Conservation (phyloP, 192 early-diverging fungal species). For the Coemansia nantahalensis region DNA sequence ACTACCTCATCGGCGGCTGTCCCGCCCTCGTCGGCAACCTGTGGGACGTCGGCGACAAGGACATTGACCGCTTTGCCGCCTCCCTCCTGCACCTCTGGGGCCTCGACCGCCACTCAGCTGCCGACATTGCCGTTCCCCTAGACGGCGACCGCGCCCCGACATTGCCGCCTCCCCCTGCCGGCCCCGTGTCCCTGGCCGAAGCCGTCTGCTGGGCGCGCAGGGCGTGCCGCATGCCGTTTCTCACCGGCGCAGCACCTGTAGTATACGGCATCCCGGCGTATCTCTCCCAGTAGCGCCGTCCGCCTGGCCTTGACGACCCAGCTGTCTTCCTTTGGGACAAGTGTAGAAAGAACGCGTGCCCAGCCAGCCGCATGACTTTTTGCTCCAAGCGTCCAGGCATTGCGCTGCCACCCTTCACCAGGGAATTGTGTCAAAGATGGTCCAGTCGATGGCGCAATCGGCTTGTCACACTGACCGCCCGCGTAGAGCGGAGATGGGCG, state of each 20-base stretch:
- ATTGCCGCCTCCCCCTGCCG: not conserved
- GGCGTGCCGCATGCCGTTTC: slow-evolving; percentile 72
- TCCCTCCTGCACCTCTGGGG: slow-evolving; percentile 72
- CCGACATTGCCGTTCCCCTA: slow-evolving; percentile 9
- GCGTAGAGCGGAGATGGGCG: no score
- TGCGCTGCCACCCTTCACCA: no score
- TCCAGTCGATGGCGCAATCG: no score
- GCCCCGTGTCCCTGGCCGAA: slow-evolving; percentile 62
- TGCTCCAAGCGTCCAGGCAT: no score
- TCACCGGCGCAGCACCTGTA: slow-evolving; percentile 91
- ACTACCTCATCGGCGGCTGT: slow-evolving; percentile 84
- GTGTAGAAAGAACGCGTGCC: no score
- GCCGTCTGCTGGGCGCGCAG: slow-evolving; percentile 71
- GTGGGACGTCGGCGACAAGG: slow-evolving; percentile 98
- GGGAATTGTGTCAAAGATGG: no score
- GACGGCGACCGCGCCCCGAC: slow-evolving; percentile 1
- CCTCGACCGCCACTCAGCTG: slow-evolving; percentile 35
- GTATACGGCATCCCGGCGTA: slow-evolving; percentile 86
- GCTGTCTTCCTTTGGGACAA: no score
- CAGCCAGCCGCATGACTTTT: no score
- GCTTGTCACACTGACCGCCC: no score
- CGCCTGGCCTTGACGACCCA: no score
- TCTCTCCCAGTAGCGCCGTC: slow-evolving; percentile 13
- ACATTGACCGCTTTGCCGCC: slow-evolving; percentile 87
- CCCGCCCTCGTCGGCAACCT: slow-evolving; percentile 88